phyloP scores from a whole-genome alignment of 139 green algal species.

The Picochlorum costavermella region DNA sequence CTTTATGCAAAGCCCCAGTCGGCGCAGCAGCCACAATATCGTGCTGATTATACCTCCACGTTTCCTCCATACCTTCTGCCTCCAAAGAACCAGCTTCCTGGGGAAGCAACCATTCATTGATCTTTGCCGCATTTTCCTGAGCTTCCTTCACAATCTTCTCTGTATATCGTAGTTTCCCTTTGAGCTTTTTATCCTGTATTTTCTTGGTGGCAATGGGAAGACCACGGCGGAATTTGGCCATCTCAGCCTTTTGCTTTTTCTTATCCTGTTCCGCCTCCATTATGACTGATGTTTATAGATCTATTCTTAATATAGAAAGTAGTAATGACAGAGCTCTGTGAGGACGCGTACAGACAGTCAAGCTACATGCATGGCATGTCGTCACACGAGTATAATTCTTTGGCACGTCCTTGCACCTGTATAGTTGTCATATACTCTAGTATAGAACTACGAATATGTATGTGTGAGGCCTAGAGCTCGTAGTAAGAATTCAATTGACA shows the following conservation, averaged over 20 bases:
- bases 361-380: no score
- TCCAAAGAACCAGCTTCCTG: constrained; percentile 66
- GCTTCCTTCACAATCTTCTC: constrained; percentile 54
- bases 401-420: no score
- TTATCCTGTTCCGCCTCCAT: not conserved
- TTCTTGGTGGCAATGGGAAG: constrained; percentile 16
- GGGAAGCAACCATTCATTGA: constrained; percentile 80
- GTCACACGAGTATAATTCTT: no score
- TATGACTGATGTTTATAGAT: no score
- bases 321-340: no score
- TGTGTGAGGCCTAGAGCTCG: no score
- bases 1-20: constrained; percentile 58
- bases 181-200: constrained; percentile 78
- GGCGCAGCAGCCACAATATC: constrained; percentile 67
- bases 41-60: constrained; percentile 75
- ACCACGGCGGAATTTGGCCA: constrained; percentile 33
- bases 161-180: constrained; percentile 55
- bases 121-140: constrained; percentile 41
- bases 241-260: not conserved
- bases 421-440: no score
- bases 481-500: not conserved
- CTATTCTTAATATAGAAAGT: no score
- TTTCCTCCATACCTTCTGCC: constrained; percentile 84
- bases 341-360: no score
- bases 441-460: no score